Evolutionary conservation across 2,329 filamentous ascomycete genomes (phyloP).

Genomic region (Fusarium sp.): DNA sequence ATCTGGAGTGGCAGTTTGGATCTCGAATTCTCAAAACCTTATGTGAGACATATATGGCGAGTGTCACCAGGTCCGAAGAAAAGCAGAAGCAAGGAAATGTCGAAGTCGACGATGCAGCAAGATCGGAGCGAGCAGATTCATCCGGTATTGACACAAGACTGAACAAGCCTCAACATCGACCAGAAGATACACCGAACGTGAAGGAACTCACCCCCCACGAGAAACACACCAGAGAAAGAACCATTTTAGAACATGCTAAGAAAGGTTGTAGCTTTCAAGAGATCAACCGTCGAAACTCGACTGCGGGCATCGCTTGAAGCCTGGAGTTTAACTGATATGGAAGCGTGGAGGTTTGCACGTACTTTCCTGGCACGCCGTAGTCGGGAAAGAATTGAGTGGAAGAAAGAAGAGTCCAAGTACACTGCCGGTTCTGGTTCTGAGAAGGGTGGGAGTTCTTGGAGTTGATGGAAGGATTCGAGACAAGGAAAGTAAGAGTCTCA

Average conservation of each 20-base stretch:
- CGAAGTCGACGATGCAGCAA: conserved; percentile 47
- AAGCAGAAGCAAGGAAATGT: conserved; percentile 22
- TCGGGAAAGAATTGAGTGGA: conserved; percentile 75
- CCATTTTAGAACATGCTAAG: conserved; percentile 61
- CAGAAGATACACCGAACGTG: conserved; percentile 49
- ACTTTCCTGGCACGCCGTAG: conserved; percentile 73
- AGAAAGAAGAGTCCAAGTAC: conserved; percentile 75
- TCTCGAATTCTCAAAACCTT: conserved; percentile 75
- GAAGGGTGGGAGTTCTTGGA: conserved; percentile 53
- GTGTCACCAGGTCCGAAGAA: conserved; percentile 26
- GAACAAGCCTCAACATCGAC: conserved; percentile 57
- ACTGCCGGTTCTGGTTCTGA: conserved; percentile 70
- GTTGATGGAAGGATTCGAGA: conserved; percentile 53
- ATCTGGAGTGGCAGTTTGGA: conserved; percentile 90
- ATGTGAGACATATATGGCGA: conserved; percentile 58
- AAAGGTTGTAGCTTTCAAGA: conserved; percentile 64
- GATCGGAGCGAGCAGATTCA: conserved; percentile 13
- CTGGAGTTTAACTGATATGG: conserved; percentile 78
- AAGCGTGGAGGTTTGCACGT: conserved; percentile 80
- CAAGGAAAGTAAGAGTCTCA: conserved; percentile 7
- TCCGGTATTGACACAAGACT: conserved; percentile 12
- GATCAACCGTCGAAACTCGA: conserved; percentile 57
- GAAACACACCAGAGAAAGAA: conserved; percentile 66
- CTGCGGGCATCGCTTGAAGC: conserved; percentile 69
- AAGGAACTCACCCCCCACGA: conserved; percentile 57